Base-by-base conservation (phyloP, 106 monocot genomes). In the Chionographis japonica region DNA sequence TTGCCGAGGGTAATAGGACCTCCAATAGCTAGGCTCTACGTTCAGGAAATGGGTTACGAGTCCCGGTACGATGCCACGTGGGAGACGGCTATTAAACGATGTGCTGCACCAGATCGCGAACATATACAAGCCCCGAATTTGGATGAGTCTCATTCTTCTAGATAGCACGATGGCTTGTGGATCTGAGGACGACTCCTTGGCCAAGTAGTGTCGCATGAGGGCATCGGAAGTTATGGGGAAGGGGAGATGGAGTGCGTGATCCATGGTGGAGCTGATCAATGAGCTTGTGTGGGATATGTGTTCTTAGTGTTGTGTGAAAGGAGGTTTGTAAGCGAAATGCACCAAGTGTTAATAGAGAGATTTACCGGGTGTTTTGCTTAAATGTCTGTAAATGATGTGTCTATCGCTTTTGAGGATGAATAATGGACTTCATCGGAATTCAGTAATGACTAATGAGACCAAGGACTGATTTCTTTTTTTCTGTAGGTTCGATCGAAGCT, bases 241-340 rank as follows among this genome's bases (percentile, higher is more conserved):
- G n/a, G 10, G 54, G 81, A 86, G 42, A 36, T 89, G n/a, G 93
- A 81, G 65, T 50, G 38, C 43, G 68, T 77, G 40, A 79, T 93
- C 40, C 40, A 18, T 86, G 1, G 76, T 54, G 9, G 77, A 81
- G 16, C 66, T 93, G 65, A 66, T 93, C 41, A 79, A 86, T 52
- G 86, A 86, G 68, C 37, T 86, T 46, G 41, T 88, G 14, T 64
- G 40, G 66, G 78, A 86, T 68, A 60, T 82, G 42, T 27, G 46
- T 46, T 46, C 8, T 46, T 27, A 27, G 46, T 10, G 9, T 46
- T 2, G 5, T 46, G 8, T 46, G 5, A 10, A 46, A 46, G 5
- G 46, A 6, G 9, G 46, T 46, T 46, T 6, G 46, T 27, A 27
- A 27, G 27, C 27, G 27, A 27, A 27, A 27, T 27, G 27, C 27